These are phyloP conservation scores for Kockiozyma suomiensis DNA, from an alignment of 805 yeast species.

Conservation along the genomic window DNA sequence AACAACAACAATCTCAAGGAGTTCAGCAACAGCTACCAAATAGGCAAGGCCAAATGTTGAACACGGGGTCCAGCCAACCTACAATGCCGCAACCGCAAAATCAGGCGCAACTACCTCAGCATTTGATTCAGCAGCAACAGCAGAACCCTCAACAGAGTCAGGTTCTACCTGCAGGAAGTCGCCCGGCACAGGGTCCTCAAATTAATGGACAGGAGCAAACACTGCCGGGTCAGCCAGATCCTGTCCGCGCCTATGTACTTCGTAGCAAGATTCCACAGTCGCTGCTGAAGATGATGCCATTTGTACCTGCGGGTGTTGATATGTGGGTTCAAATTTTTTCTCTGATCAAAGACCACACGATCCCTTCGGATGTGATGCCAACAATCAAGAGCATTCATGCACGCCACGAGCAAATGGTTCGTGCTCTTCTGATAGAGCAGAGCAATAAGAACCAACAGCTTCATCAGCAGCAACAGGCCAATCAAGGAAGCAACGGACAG, in stretches of 20 bases:
- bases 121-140: constrained; percentile 2
- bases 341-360: constrained; percentile 57
- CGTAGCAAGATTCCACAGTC: constrained; percentile 73
- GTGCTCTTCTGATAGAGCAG: constrained; percentile 12
- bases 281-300: constrained; percentile 67
- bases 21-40: constrained; percentile 14
- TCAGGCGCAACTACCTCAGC: constrained; percentile 32
- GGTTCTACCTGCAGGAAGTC: constrained; percentile 36
- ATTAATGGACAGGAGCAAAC: constrained; percentile 5
- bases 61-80: constrained; percentile 25
- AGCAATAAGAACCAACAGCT: constrained; percentile 13
- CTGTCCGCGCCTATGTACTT: constrained; percentile 47
- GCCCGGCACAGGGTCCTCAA: constrained; percentile 22
- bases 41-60: constrained; percentile 29
- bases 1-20: constrained; percentile 18
- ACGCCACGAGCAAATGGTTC: constrained; percentile 38
- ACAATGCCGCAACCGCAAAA: constrained; percentile 1
- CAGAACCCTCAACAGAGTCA: constrained; percentile 13
- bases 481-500: neutral
- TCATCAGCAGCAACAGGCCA: constrained; percentile 1
- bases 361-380: constrained; percentile 61
- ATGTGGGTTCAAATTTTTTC: constrained; percentile 82
- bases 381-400: constrained; percentile 67
- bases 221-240: neutral
- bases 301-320: constrained; percentile 71